phyloP scores from a whole-genome alignment of 2,329 filamentous ascomycete species.

The Alternaria brassicae region DNA sequence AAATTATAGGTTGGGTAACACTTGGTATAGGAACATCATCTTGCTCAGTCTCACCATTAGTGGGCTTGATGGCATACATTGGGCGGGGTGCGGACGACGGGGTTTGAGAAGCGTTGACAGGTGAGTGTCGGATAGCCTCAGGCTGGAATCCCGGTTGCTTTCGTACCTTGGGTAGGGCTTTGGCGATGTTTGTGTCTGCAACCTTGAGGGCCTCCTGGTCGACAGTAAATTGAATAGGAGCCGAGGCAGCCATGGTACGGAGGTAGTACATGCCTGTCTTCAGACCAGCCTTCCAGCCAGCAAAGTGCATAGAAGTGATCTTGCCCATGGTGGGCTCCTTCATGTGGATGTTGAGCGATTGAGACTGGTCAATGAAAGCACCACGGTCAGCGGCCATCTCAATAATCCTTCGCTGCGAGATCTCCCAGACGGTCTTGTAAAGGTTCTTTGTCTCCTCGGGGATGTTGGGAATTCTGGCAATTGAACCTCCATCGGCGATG shows the following conservation, averaged over 20 bases:
- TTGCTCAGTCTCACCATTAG: slow-evolving; percentile 48
- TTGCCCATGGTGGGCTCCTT: slow-evolving; percentile 99
- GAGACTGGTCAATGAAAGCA: slow-evolving; percentile 98
- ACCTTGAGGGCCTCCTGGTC: slow-evolving; percentile 95
- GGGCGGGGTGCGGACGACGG: slow-evolving; percentile 70
- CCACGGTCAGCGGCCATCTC: slow-evolving; percentile 99
- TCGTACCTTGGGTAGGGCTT: slow-evolving; percentile 71
- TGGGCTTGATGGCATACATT: slow-evolving; percentile 67
- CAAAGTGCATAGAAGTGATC: slow-evolving; percentile 99
- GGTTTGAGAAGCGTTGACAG: slow-evolving; percentile 54
- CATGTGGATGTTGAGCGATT: slow-evolving; percentile 99
- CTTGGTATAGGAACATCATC: slow-evolving; percentile 74
- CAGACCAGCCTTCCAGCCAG: slow-evolving; percentile 97
- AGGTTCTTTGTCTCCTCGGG: slow-evolving; percentile 93
- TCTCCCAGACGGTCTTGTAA: slow-evolving; percentile 99
- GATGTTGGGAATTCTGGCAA: slow-evolving; percentile 97
- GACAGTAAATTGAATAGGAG: slow-evolving; percentile 98
- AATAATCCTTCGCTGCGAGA: slow-evolving; percentile 91
- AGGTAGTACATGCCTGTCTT: slow-evolving; percentile 99
- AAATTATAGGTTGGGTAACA: slow-evolving; percentile 67
- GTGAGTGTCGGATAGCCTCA: slow-evolving; percentile 19
- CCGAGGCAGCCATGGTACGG: slow-evolving; percentile 93
- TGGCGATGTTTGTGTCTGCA: slow-evolving; percentile 78
- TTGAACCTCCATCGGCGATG: slow-evolving; percentile 93
- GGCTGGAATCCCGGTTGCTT: slow-evolving; percentile 52